phyloP scores from a whole-genome alignment of 179 eudicot species.

The Nepenthes alata region DNA sequence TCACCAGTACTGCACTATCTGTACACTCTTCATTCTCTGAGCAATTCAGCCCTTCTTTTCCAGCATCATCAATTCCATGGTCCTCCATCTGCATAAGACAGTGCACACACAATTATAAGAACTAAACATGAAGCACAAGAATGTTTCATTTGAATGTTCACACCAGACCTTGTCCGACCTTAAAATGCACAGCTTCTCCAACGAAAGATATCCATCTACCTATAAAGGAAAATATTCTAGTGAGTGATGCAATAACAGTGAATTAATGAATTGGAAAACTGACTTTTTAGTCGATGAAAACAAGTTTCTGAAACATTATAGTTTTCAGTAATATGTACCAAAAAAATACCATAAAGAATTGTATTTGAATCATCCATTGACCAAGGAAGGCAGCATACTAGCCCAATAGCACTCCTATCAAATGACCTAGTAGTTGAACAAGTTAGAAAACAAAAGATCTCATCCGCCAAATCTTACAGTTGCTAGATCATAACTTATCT shows the following conservation, averaged over 20 bases:
- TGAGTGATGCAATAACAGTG: background rate
- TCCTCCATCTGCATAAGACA: slow-evolving; percentile 27
- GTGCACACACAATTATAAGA: background rate
- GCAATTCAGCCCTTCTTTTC: slow-evolving; percentile 22
- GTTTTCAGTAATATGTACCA: background rate
- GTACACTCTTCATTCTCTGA: slow-evolving; percentile 22
- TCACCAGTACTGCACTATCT: slow-evolving; percentile 48
- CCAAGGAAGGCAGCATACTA: too few species aligned
- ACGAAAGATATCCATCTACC: slow-evolving; percentile 60
- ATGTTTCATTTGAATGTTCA: background rate
- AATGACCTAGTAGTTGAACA: too few species aligned
- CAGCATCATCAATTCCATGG: slow-evolving; percentile 8
- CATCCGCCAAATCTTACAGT: too few species aligned
- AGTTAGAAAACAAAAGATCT: too few species aligned
- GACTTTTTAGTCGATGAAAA: background rate
- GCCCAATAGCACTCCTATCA: too few species aligned
- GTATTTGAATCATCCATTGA: too few species aligned
- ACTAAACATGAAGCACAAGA: slow-evolving; percentile 2
- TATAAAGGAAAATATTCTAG: slow-evolving; percentile 3
- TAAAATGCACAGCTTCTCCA: slow-evolving; percentile 51
- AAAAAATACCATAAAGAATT: too few species aligned
- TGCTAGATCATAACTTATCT: too few species aligned
- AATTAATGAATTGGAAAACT: background rate
- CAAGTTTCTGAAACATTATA: background rate
- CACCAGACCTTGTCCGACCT: slow-evolving; percentile 37